Conservation (phyloP, 1,139 yeast species). For the Kurtzmaniella quercitrusa region DNA sequence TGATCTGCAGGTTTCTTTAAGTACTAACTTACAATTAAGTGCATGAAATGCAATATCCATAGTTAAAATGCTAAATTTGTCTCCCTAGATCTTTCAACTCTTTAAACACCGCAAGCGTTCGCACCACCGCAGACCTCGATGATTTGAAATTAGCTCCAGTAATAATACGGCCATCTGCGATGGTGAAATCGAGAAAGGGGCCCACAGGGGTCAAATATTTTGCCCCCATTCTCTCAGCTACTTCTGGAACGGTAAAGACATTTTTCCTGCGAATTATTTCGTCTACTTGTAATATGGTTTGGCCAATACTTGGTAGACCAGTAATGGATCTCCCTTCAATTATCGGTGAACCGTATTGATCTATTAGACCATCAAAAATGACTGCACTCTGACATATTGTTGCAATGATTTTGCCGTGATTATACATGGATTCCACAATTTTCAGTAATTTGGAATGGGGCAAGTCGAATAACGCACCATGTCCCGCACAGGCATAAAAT, state of each 20-base stretch:
- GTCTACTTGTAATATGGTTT: conserved; percentile 10
- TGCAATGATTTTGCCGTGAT: conserved; percentile 16
- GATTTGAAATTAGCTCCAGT: conserved; percentile 20
- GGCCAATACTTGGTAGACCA: conserved; percentile 20
- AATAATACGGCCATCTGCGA: conserved; percentile 17
- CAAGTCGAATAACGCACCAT: conserved; percentile 18
- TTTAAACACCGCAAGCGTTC: conserved; percentile 9
- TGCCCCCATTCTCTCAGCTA: conserved; percentile 15
- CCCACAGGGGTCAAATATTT: conserved; percentile 14
- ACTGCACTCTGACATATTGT: conserved; percentile 21
- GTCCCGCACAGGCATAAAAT: conserved; percentile 22
- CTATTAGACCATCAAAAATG: conserved; percentile 14
- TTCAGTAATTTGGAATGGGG: conserved; percentile 16
- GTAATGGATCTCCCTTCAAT: conserved; percentile 16
- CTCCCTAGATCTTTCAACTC: conserved; percentile 1
- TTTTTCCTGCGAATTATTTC: conserved; percentile 10
- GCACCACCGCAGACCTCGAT: conserved; percentile 15
- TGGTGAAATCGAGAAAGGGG: conserved; percentile 16
- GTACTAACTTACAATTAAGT: too few species aligned
- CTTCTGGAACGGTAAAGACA: conserved; percentile 11
- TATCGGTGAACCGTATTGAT: conserved; percentile 13
- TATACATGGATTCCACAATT: conserved; percentile 13
- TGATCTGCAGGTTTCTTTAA: background rate
- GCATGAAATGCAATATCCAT: too few species aligned
- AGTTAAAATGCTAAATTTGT: background rate